phyloP scores from a whole-genome alignment of 371 early-diverging fungal species.

The Blakeslea trispora region DNA sequence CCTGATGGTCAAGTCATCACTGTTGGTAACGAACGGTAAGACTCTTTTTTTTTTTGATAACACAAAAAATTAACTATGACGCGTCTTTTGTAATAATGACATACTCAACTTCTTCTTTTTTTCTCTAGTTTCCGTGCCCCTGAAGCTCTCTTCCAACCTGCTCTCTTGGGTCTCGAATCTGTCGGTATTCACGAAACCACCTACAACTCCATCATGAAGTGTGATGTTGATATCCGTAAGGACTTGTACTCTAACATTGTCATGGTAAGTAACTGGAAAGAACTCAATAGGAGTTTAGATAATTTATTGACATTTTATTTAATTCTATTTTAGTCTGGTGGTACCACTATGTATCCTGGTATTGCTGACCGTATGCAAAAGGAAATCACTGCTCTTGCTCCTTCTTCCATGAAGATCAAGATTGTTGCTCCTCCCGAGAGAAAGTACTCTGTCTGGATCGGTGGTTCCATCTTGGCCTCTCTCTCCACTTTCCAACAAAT shows the following conservation, averaged over 20 bases:
- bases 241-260: conserved; percentile 97
- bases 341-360: conserved; percentile 96
- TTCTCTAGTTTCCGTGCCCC: conserved; percentile 91
- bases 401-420: conserved; percentile 99
- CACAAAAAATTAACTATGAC: not conserved
- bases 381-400: conserved; percentile 98
- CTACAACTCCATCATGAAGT: conserved; percentile 97
- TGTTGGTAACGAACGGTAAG: conserved; percentile 93
- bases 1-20: conserved; percentile 99
- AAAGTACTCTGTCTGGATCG: conserved; percentile 99
- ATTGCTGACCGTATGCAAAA: conserved; percentile 98
- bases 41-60: not conserved
- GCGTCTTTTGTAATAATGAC: not conserved
- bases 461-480: conserved; percentile 99
- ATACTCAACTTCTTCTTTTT: not conserved
- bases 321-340: conserved; percentile 51
- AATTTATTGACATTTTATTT: conserved; percentile 5
- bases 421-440: conserved; percentile 99
- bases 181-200: conserved; percentile 95
- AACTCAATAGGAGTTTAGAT: not conserved
- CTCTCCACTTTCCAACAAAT: conserved; percentile 98
- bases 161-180: conserved; percentile 89
- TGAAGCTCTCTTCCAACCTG: conserved; percentile 99
- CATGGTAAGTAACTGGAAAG: conserved; percentile 47
- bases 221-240: conserved; percentile 98